Percentiles rank a stretch among this genome's conserved stretches.
These are phyloP conservation scores for Aspergillus biplanus DNA, from an alignment of 495 filamentous ascomycete genomes.

Conservation along the genomic window DNA sequence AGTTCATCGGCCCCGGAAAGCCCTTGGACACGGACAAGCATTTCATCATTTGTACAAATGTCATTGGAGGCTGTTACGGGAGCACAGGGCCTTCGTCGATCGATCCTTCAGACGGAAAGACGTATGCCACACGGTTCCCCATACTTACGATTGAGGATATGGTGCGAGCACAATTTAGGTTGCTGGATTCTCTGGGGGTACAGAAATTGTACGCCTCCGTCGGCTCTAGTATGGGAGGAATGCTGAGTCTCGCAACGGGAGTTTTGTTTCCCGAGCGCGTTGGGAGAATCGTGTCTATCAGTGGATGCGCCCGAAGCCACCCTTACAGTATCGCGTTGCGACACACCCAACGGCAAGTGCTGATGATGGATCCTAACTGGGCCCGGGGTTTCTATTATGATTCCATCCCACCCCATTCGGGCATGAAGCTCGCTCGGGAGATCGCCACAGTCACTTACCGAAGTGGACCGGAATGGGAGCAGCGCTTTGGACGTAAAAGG, in stretches of 20 bases:
- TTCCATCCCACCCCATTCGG: conserved; percentile 84
- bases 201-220: conserved; percentile 87
- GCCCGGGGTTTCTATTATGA: conserved; percentile 96
- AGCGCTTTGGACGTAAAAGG: conserved; percentile 84
- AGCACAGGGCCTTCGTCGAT: conserved; percentile 88
- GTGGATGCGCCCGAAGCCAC: conserved; percentile 92
- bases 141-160: conserved; percentile 97
- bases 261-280: conserved; percentile 82
- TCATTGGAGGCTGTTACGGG: conserved; percentile 94
- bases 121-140: conserved; percentile 94
- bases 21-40: conserved; percentile 91
- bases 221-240: conserved; percentile 96
- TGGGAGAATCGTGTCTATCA: conserved; percentile 82
- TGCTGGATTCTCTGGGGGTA: conserved; percentile 81
- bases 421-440: conserved; percentile 97
- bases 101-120: conserved; percentile 85
- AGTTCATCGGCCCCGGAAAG: conserved; percentile 89
- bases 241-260: conserved; percentile 95
- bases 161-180: conserved; percentile 91
- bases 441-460: conserved; percentile 98
- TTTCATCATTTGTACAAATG: conserved; percentile 94
- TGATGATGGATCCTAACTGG: conserved; percentile 99
- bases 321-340: conserved; percentile 99
- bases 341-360: conserved; percentile 95
- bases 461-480: conserved; percentile 96